Base-by-base conservation (phyloP, 306 rosid genomes). In the Trifolium fragiferum region DNA sequence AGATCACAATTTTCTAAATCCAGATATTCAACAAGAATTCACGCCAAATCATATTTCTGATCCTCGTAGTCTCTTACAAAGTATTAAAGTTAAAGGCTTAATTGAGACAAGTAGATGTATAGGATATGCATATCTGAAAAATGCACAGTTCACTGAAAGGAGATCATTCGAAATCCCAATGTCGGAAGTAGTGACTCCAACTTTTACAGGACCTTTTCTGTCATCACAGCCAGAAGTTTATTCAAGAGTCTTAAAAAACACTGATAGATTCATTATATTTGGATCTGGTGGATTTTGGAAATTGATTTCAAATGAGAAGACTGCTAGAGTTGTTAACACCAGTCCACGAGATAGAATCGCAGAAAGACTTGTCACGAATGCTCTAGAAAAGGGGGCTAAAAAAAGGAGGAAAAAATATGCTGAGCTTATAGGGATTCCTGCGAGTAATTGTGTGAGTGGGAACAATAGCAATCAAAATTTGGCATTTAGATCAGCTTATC, bases 201-300 rank as follows among this genome's bases (percentile, higher is more conserved):
- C 15, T 55, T 55, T 10, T 23, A 11, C 15, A 21, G 1, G 6
- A 21, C 32, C 62, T 23, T 23, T 11, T 4, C 35, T 55, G 23
- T 10, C 33, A 55, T 5, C 62, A 55, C 33, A 55, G 12, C 62
- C 62, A 55, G 62, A 55, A 5, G 62, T 55, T 55, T 21, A 23
- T 55, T 55, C 62, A 55, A 55, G 35, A 55, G 62, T 21, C 62
- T 55, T 55, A 55, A 55, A 11, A 11, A 8, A 21, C 15, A 55
- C 3, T 21, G 62, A 55, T 21, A 21, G n/a, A 10, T 55, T 55
- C 35, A 5, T 55, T 55, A 55, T 55, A 55, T 55, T 55, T 55
- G 62, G 62, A 55, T 55, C 61, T 54, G 11, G 15, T 23, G 32
- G 61, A 54, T 54, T 54, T 54, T 54, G 61, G 61, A 54, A 54